Conservation (phyloP, 2,329 filamentous ascomycete genomes). For the Aspergillus unguis region DNA sequence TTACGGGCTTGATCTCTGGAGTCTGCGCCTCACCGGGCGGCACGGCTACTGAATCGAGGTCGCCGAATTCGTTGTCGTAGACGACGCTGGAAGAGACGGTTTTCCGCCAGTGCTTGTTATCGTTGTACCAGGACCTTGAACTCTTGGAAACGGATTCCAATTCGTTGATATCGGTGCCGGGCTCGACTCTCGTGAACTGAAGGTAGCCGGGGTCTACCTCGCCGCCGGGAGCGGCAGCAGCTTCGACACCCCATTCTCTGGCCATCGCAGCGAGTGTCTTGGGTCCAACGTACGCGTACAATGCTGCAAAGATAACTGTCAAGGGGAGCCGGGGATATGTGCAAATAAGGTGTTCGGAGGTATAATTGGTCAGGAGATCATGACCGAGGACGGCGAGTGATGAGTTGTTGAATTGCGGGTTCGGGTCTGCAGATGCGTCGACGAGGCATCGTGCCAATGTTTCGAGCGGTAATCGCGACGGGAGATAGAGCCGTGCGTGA, state of each 20-base stretch:
- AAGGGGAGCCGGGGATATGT: constrained; percentile 89
- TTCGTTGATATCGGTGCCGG: constrained; percentile 41
- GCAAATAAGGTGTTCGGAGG: constrained; percentile 81
- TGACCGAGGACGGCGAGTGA: constrained; percentile 77
- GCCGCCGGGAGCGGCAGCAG: constrained; percentile 77
- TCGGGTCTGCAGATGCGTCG: constrained; percentile 76
- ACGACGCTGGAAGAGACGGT: constrained; percentile 74
- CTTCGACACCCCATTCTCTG: constrained; percentile 86
- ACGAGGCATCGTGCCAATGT: constrained; percentile 83
- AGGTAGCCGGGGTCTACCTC: constrained; percentile 91
- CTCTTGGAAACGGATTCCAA: constrained; percentile 41
- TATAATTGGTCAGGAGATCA: constrained; percentile 83
- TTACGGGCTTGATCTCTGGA: constrained; percentile 34
- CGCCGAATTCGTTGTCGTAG: constrained; percentile 81
- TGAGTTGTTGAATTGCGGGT: constrained; percentile 81
- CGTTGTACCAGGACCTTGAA: constrained; percentile 39
- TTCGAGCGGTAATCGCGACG: constrained; percentile 75
- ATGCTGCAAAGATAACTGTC: constrained; percentile 78
- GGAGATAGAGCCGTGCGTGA: constrained; percentile 81
- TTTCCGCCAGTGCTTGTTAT: constrained; percentile 61
- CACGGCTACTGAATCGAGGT: constrained; percentile 43
- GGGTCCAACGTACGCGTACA: constrained; percentile 77
- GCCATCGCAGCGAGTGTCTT: constrained; percentile 71
- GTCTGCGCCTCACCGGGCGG: constrained; percentile 25
- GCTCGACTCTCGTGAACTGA: constrained; percentile 63